Conservation (phyloP, 305 asterid genomes). For the Solanum hybrid region DNA sequence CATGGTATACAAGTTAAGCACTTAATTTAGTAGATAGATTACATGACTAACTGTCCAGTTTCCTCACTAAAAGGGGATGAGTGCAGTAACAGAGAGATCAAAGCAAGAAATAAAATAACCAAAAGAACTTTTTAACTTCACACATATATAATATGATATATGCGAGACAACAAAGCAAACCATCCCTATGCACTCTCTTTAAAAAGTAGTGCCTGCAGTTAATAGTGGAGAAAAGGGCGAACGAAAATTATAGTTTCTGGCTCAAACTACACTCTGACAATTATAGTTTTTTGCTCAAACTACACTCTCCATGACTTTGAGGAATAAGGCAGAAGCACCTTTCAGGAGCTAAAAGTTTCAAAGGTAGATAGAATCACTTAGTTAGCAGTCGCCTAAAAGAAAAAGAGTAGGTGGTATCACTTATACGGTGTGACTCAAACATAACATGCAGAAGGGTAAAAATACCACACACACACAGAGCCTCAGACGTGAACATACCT, state of each 20-base stretch:
- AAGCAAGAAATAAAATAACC: neutral
- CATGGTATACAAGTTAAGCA: neutral
- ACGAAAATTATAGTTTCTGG: neutral
- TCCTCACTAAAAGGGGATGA: neutral
- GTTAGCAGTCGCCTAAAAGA: neutral
- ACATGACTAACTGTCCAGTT: neutral
- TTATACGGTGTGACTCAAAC: neutral
- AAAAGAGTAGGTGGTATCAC: neutral
- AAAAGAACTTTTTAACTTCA: neutral
- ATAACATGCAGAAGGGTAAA: neutral
- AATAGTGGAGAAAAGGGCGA: neutral
- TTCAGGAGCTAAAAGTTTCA: neutral
- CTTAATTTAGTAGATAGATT: neutral
- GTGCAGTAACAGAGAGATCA: neutral
- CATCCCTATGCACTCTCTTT: neutral
- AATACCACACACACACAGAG: neutral
- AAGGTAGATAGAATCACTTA: neutral
- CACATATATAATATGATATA: neutral
- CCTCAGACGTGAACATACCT: constrained; percentile 27
- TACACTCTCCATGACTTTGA: neutral
- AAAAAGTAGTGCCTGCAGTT: neutral
- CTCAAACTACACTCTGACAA: neutral
- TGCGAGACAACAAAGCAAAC: neutral
- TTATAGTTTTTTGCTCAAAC: neutral
- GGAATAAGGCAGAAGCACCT: neutral